Base-by-base conservation (phyloP, 805 yeast species). In the Kodamaea laetipori region DNA sequence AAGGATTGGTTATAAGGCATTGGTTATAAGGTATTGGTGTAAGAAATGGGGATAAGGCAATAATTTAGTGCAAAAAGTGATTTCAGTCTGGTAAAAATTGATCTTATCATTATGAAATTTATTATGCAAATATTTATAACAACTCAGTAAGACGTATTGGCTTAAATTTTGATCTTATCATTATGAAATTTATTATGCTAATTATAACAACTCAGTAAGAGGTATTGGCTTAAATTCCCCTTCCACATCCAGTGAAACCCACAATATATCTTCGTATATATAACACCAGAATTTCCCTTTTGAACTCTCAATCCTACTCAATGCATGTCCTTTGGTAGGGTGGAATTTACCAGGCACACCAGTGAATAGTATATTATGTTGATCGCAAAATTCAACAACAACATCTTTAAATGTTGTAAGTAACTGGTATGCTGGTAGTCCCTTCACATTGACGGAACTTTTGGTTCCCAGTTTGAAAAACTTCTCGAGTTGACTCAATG, bases 191-290 rank as follows among this genome's bases (percentile, higher is more conserved):
- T n/a, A n/a, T n/a, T n/a, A n/a, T n/a, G n/a, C n/a, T n/a, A n/a
- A 21, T 28, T 12, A 28, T 5, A 21, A 8, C 17, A 39, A 39
- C 16, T 39, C 43, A 10, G 7, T 10, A 13, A 32, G 37, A n/a
- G 3, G 24, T 4, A 74, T 57, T 1, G 86, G 84, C 41, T 60
- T 64, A 56, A 61, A 80, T 3, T 50, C 57, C 2, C 41, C 43
- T 8, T 21, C 52, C 64, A 45, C 57, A 53, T 48, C 9, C 43
- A 27, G 64, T 59, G 11, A 28, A 10, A 78, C 55, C 77, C 80
- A 88, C 17, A 89, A 52, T 2, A 86, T 82, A 51, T 88, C 90
- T 35, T 82, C 81, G 26, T 76, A 75, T 5, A 86, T 71, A 48
- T 77, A 86, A 11, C 77, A 69, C 28, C 30, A 72, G 10, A 72